Conservation (phyloP, 768 basidiomycete species). For the Macrolepiota dolichaula region DNA sequence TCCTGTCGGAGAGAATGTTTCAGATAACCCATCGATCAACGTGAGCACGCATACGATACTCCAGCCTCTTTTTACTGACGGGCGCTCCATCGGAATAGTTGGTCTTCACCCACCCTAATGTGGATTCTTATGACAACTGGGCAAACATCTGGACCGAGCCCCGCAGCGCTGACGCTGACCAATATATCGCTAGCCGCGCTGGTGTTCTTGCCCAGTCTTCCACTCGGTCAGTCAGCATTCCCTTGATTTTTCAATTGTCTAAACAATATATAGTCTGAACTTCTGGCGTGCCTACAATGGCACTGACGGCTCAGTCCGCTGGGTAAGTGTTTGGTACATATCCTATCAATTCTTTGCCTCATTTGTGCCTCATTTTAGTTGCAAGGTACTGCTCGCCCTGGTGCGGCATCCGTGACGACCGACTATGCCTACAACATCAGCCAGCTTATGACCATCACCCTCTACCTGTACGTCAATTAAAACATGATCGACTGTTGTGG, state of each 20-base stretch:
- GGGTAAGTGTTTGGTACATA: conserved; percentile 27
- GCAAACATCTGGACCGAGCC: conserved; percentile 52
- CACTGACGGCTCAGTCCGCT: conserved; percentile 44
- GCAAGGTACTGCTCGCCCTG: conserved; percentile 66
- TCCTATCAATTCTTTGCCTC: not conserved
- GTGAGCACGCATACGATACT: conserved; percentile 26
- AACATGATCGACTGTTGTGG: not conserved
- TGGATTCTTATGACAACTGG: conserved; percentile 68
- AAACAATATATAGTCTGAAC: conserved; percentile 25
- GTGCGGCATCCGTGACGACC: conserved; percentile 50
- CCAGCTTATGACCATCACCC: conserved; percentile 60
- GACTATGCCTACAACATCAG: conserved; percentile 48
- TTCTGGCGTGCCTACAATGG: conserved; percentile 58
- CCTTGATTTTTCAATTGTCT: not conserved
- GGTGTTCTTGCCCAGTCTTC: conserved; percentile 58
- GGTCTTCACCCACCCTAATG: conserved; percentile 63
- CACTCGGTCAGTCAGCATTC: conserved; percentile 34
- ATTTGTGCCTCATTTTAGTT: conserved; percentile 27
- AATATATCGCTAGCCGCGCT: conserved; percentile 47
- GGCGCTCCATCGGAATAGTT: conserved; percentile 25
- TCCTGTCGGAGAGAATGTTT: conserved; percentile 52
- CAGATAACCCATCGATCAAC: conserved; percentile 63
- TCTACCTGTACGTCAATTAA: conserved; percentile 42
- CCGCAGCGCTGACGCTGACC: conserved; percentile 49
- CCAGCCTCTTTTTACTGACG: not conserved